phyloP scores from a whole-genome alignment of 768 basidiomycete species.

The Tricholoma bakamatsutake region DNA sequence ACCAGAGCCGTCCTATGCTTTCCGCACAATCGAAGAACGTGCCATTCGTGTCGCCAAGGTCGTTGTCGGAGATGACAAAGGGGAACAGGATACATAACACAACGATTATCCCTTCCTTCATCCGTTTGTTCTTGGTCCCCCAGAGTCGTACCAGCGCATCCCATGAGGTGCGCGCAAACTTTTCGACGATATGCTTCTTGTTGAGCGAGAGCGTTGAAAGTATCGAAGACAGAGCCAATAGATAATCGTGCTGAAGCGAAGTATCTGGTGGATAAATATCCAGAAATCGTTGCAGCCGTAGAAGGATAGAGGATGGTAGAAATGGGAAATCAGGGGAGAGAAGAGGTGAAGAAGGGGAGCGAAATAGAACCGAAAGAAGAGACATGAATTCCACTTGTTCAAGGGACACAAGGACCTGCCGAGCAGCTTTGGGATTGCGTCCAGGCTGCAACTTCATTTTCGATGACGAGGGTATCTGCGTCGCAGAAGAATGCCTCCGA shows the following conservation, averaged over 20 bases:
- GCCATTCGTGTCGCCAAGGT: constrained; percentile 3
- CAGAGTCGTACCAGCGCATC: constrained; percentile 62
- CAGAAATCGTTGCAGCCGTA: constrained; percentile 49
- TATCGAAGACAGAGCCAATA: constrained; percentile 60
- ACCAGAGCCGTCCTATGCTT: constrained; percentile 48
- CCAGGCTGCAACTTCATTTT: constrained; percentile 17
- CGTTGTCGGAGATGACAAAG: constrained; percentile 45
- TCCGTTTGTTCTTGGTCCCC: constrained; percentile 67
- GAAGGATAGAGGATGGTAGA: constrained; percentile 50
- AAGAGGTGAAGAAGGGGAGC: constrained; percentile 54
- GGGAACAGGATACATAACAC: constrained; percentile 69
- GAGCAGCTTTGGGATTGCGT: constrained; percentile 10
- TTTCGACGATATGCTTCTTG: constrained; percentile 46
- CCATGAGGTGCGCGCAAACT: constrained; percentile 62
- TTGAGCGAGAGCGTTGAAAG: constrained; percentile 81
- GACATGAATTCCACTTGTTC: constrained; percentile 72
- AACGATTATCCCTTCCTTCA: constrained; percentile 79
- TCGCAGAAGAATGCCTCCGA: constrained; percentile 17
- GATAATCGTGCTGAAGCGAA: constrained; percentile 71
- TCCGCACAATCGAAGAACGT: constrained; percentile 36
- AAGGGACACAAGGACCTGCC: constrained; percentile 30
- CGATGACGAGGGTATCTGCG: constrained; percentile 15
- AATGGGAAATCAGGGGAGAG: constrained; percentile 35
- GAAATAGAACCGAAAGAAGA: constrained; percentile 54
- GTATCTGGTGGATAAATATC: constrained; percentile 64